Conservation (phyloP, 2,329 filamentous ascomycete genomes). For the Fusarium incarnatum region DNA sequence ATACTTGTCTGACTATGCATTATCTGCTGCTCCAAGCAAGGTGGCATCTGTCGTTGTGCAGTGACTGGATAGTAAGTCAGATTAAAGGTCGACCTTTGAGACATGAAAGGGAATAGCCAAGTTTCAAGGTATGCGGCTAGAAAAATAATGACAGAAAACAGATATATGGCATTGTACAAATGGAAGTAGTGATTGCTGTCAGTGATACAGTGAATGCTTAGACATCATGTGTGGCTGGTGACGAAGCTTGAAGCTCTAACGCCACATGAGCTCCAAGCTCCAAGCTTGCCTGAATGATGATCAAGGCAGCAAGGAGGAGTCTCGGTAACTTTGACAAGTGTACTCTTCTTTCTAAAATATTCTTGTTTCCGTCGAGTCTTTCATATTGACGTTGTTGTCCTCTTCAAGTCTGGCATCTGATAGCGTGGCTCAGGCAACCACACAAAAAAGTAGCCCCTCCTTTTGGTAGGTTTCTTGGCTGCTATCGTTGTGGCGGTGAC, state of each 20-base stretch:
- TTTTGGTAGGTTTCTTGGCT: slow-evolving; percentile 40
- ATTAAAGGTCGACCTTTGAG: not conserved
- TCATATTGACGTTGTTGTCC: slow-evolving; percentile 20
- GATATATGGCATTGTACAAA: too few relatives aligned
- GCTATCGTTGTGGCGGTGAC: slow-evolving; percentile 44
- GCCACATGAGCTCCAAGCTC: slow-evolving; percentile 21
- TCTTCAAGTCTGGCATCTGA: slow-evolving; percentile 37
- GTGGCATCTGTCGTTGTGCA: not conserved
- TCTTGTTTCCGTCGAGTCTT: slow-evolving; percentile 4
- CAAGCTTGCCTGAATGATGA: slow-evolving; percentile 3
- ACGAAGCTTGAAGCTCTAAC: slow-evolving; percentile 19
- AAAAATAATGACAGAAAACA: not conserved
- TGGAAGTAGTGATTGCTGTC: not conserved
- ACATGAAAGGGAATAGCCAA: not conserved
- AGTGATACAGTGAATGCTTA: not conserved
- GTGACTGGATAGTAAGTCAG: not conserved
- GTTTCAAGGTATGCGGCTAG: not conserved
- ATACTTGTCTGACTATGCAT: not conserved
- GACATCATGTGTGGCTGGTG: slow-evolving; percentile 23
- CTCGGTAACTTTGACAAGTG: not conserved
- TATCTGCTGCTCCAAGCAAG: not conserved
- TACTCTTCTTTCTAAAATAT: not conserved
- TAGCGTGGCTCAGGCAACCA: slow-evolving; percentile 37
- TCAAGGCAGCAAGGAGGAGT: not conserved
- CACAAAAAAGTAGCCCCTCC: slow-evolving; percentile 40